phyloP scores from a whole-genome alignment of 768 basidiomycete species.

The Rossbeevera mucosa region DNA sequence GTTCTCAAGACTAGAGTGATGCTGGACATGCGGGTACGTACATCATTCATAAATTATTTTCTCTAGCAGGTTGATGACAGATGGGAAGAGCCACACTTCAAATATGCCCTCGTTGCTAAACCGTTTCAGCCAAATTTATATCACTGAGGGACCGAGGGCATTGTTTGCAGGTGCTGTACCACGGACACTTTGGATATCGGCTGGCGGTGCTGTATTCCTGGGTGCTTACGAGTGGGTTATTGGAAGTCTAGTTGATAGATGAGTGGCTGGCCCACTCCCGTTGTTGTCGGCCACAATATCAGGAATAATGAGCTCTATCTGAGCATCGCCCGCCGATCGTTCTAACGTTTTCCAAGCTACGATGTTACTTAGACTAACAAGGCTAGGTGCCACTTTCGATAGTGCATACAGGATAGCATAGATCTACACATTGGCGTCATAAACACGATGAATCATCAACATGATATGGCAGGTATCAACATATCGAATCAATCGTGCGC shows the following conservation, averaged over 20 bases:
- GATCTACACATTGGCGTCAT: background rate
- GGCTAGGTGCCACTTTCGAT: background rate
- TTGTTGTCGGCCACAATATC: background rate
- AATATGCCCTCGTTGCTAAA: slow-evolving; percentile 50
- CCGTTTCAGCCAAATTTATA: slow-evolving; percentile 64
- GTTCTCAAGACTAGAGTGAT: slow-evolving; percentile 97
- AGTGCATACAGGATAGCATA: background rate
- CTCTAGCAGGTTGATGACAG: background rate
- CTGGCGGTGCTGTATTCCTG: slow-evolving; percentile 94
- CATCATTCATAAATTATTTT: background rate
- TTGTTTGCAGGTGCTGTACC: slow-evolving; percentile 87
- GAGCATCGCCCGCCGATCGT: background rate
- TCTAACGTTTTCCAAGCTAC: background rate
- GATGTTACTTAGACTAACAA: background rate
- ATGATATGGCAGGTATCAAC: background rate
- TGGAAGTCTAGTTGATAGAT: slow-evolving; percentile 39
- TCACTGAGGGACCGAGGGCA: slow-evolving; percentile 63
- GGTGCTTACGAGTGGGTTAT: slow-evolving; percentile 91
- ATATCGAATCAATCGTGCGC: background rate
- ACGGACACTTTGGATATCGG: slow-evolving; percentile 92
- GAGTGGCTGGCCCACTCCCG: background rate
- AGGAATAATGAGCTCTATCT: background rate
- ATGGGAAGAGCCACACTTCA: slow-evolving; percentile 44
- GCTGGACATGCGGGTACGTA: slow-evolving; percentile 78
- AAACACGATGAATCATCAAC: background rate